phyloP scores from a whole-genome alignment of 2,329 filamentous ascomycete species.

The Dichotomopilus funicola region DNA sequence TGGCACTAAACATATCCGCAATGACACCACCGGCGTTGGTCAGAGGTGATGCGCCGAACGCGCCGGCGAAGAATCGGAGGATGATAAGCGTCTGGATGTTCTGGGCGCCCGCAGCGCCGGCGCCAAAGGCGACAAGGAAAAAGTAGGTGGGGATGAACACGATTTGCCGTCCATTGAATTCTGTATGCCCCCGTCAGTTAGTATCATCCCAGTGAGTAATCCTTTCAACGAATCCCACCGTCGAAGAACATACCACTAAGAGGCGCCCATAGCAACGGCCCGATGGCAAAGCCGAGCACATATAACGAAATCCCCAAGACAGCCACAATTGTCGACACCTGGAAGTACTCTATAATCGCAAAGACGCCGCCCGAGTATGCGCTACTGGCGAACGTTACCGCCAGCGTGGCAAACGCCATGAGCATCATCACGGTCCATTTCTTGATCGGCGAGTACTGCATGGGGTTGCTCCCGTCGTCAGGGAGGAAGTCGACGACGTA shows the following conservation, averaged over 20 bases:
- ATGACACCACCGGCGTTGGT: constrained; percentile 58
- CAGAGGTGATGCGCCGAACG: constrained; percentile 55
- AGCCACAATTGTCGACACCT: constrained; percentile 43
- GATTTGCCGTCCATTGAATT: constrained; percentile 53
- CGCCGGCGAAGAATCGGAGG: constrained; percentile 57
- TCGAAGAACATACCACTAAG: constrained; percentile 31
- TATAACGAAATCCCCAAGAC: constrained; percentile 58
- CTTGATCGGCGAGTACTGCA: constrained; percentile 47
- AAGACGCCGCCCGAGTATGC: constrained; percentile 55
- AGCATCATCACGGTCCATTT: constrained; percentile 62
- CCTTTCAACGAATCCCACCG: not conserved
- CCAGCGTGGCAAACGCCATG: constrained; percentile 60
- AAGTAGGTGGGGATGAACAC: constrained; percentile 54
- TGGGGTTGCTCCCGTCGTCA: constrained; percentile 60
- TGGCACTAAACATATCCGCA: constrained; percentile 49
- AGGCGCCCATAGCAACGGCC: constrained; percentile 53
- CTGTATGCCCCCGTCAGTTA: constrained; percentile 26
- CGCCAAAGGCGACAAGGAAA: constrained; percentile 54
- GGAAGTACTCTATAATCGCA: constrained; percentile 50
- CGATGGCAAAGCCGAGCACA: constrained; percentile 51
- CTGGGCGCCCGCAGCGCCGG: constrained; percentile 49
- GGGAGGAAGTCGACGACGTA: constrained; percentile 63
- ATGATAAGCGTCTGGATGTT: constrained; percentile 55
- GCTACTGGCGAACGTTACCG: constrained; percentile 62
- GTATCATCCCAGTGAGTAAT: not conserved